Conservation (phyloP, 495 filamentous ascomycete species). For the Parmelia sp. region DNA sequence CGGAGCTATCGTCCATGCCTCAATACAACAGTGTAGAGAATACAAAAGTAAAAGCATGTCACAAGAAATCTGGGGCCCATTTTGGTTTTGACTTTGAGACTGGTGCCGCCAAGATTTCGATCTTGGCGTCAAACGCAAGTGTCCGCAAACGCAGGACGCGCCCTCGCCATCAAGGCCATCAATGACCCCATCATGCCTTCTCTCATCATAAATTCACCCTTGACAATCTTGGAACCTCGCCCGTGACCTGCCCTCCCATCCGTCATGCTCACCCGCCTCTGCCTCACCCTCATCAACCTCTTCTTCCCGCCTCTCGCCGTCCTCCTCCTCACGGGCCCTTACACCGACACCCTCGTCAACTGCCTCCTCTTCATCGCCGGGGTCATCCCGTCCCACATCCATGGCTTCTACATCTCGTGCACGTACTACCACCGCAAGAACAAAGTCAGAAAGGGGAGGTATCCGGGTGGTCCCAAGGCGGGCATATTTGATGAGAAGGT, state of each 20-base stretch:
- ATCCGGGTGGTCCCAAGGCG: conserved; percentile 24
- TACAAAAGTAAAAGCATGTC: not conserved
- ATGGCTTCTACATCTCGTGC: conserved; percentile 38
- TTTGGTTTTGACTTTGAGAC: not conserved
- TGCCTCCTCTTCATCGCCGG: conserved; percentile 35
- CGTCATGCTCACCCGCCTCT: conserved; percentile 23
- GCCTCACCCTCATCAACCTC: conserved; percentile 23
- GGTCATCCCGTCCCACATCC: conserved; percentile 36
- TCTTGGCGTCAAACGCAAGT: conserved; percentile 2
- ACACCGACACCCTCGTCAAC: conserved; percentile 33
- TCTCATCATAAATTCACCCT: not conserved
- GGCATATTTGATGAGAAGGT: conserved; percentile 29
- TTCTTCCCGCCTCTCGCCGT: conserved; percentile 21
- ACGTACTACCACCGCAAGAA: conserved; percentile 35
- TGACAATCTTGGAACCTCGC: too few species aligned
- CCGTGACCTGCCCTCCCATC: not conserved
- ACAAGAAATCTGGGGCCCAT: not conserved
- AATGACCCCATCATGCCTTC: not conserved
- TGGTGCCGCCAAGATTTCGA: not conserved
- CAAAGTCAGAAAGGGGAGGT: conserved; percentile 31
- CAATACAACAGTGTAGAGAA: not conserved
- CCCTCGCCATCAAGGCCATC: not conserved
- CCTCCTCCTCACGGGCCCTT: conserved; percentile 28
- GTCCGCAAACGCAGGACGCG: too few species aligned
- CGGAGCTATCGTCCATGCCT: not conserved